Evolutionary conservation across 2,329 filamentous ascomycete species (phyloP).

Genomic region (Fusarium verticillioides): DNA sequence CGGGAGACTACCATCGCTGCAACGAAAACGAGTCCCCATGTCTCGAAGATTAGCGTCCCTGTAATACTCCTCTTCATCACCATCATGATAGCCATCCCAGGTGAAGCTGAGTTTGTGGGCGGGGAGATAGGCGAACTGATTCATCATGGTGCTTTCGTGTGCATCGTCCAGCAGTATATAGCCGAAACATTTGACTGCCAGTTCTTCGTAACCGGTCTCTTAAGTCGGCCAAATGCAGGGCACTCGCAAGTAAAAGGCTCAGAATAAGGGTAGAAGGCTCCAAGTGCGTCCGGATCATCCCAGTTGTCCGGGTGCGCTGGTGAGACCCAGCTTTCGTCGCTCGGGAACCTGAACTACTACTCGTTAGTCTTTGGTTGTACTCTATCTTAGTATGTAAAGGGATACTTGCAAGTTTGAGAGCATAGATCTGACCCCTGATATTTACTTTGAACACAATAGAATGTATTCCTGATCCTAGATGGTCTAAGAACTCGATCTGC

Average conservation of each 20-base stretch:
- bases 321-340: not conserved
- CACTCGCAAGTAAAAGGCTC: not conserved
- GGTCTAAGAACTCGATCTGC: not conserved
- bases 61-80: not conserved
- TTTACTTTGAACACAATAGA: not conserved
- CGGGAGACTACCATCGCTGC: not conserved
- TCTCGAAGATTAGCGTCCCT: not conserved
- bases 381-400: not conserved
- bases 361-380: not conserved
- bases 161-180: not conserved
- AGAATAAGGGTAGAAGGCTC: not conserved
- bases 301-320: not conserved
- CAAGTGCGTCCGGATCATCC: not conserved
- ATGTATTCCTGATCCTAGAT: not conserved
- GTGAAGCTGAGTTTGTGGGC: not conserved
- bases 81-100: not conserved
- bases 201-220: not conserved
- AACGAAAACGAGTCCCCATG: not conserved
- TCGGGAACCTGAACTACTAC: not conserved
- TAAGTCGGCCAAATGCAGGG: not conserved
- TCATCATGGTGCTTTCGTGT: not conserved
- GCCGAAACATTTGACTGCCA: conserved; percentile 3
- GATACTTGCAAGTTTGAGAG: not conserved
- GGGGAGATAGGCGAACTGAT: not conserved
- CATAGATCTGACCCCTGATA: not conserved